Evolutionary conservation across 768 basidiomycete species (phyloP).

Genomic region (Russula foetens): DNA sequence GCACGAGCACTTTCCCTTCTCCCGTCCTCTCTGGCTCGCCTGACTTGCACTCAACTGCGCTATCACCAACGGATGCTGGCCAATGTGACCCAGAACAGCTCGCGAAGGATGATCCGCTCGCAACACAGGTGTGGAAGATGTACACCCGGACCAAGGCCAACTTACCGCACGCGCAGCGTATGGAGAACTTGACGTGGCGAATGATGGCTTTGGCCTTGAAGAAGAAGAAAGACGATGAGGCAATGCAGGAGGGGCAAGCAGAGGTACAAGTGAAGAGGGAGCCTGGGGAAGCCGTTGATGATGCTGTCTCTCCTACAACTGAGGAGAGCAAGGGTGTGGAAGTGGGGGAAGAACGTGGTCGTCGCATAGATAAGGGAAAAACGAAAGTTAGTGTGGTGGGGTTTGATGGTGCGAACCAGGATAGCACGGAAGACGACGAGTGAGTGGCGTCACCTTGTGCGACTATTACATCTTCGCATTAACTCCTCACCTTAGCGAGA

Average conservation of each 20-base stretch:
- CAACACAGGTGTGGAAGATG: slow-evolving; percentile 96
- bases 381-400: slow-evolving; percentile 69
- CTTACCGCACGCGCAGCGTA: slow-evolving; percentile 85
- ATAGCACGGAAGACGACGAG: slow-evolving; percentile 66
- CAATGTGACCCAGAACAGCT: slow-evolving; percentile 49
- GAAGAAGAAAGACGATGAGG: slow-evolving; percentile 71
- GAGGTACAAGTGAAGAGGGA: slow-evolving; percentile 21
- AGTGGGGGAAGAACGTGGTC: slow-evolving; percentile 49
- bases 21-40: slow-evolving; percentile 63
- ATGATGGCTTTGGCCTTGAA: slow-evolving; percentile 96
- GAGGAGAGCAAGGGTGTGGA: slow-evolving; percentile 18
- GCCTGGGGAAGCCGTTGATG: slow-evolving; percentile 21
- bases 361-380: slow-evolving; percentile 76
- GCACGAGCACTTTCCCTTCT: slow-evolving; percentile 51
- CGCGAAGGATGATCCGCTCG: slow-evolving; percentile 82
- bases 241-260: slow-evolving; percentile 31
- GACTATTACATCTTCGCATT: slow-evolving; percentile 19
- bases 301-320: slow-evolving; percentile 3
- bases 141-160: slow-evolving; percentile 86
- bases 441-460: slow-evolving; percentile 36
- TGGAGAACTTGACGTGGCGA: slow-evolving; percentile 98
- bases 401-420: slow-evolving; percentile 71
- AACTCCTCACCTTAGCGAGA: slow-evolving; percentile 34
- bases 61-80: slow-evolving; percentile 33
- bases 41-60: slow-evolving; percentile 41